Conservation (phyloP, 305 asterid species). For the Fraxinus paxiana region DNA sequence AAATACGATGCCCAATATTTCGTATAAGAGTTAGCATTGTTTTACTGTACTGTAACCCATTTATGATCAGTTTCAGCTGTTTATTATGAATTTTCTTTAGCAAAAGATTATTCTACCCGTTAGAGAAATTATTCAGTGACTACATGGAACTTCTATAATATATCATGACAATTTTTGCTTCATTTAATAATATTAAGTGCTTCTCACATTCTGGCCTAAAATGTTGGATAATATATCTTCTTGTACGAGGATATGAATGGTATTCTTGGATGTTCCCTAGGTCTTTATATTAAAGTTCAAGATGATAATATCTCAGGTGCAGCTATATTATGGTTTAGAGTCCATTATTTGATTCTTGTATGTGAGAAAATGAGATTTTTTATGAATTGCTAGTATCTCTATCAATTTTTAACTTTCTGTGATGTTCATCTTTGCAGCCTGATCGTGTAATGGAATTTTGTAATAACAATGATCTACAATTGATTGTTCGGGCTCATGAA, state of each 20-base stretch:
- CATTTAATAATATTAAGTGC: neutral
- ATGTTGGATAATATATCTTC: neutral
- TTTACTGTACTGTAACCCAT: neutral
- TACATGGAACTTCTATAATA: neutral
- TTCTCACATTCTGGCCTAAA: neutral
- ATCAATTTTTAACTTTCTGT: neutral
- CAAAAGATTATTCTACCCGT: neutral
- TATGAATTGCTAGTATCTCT: neutral
- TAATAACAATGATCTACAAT: conserved; percentile 89
- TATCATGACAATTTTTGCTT: neutral
- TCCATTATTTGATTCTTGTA: neutral
- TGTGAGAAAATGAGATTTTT: neutral
- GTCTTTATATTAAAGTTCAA: neutral
- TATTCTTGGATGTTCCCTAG: neutral
- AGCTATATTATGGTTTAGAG: neutral
- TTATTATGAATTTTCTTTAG: neutral
- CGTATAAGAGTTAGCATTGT: neutral
- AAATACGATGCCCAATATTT: neutral
- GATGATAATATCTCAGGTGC: neutral
- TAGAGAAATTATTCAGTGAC: neutral
- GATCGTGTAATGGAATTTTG: conserved; percentile 82
- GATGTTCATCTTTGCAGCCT: neutral
- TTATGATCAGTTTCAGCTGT: neutral
- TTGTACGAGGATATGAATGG: neutral
- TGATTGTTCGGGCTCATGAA: conserved; percentile 96